Base-by-base conservation (phyloP, 768 basidiomycete species). In the Hygrophoropsis aurantiaca region DNA sequence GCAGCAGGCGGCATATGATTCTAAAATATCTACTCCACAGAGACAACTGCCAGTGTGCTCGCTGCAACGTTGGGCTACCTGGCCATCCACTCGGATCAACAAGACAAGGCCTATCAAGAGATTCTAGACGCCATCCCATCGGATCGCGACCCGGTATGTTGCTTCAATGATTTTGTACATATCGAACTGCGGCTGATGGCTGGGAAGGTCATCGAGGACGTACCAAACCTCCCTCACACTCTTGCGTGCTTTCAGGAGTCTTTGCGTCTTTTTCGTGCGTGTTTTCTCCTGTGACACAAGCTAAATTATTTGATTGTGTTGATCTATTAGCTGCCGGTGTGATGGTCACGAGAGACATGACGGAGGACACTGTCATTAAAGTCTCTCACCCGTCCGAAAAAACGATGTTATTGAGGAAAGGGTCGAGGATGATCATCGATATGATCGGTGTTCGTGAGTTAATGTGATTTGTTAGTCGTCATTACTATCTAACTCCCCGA, bases 11-110 rank as follows among this genome's bases (percentile, higher is more conserved):
- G 16, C n/a, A 38, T 6, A 16, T 38, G n/a, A 38, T 21, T 34
- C 32, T 30, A 30, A 13, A 7, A 13, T 13, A 30, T 30, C 13
- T 30, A 30, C 15, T 6, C 15, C 15, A 23, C 41, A 76, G 77
- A 80, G 61, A 81, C 77, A 2, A 78, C 78, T 1, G 77, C 79
- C 1, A 69, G 74, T 49, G 70, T 69, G 0, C 65, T 81, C 1
- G 71, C 76, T 1, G 78, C 70, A 9, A 72, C 75, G 0, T 54
- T 81, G 9, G 78, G 68, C 0, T 71, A 72, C 54, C 60, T 82
- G 15, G 68, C 74, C 1, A 46, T 77, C 10, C 51, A 78, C 55
- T 65, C 72, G 5, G 72, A 76, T 11, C 62, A 75, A 15, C 80
- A 81, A 59, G 62, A 77, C 13, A 75, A 77, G 49, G 64, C 77